These are phyloP conservation scores for Wilhelminamyces savonicus DNA, from an alignment of 805 yeast genomes.

Conservation along the genomic window DNA sequence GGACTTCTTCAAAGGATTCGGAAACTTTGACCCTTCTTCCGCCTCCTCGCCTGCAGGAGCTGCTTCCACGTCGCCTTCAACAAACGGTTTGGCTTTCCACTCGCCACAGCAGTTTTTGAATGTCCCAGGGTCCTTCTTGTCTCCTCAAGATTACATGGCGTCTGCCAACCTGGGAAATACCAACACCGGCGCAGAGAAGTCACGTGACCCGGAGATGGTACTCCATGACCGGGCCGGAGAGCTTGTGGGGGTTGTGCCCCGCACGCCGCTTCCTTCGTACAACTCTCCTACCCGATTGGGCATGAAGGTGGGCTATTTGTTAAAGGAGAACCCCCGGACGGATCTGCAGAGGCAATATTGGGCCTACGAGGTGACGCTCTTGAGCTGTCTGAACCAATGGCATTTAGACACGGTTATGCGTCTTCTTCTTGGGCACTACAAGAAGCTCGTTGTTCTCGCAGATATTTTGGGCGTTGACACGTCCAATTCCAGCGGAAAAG, in stretches of 20 bases:
- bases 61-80: conserved; percentile 18
- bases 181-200: no score
- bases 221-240: conserved; percentile 47
- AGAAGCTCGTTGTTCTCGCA: conserved; percentile 44
- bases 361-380: conserved; percentile 56
- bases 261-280: conserved; percentile 57
- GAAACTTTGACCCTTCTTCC: conserved; percentile 4
- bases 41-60: conserved; percentile 18
- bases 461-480: conserved; percentile 26
- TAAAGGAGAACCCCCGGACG: conserved; percentile 25
- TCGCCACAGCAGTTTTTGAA: conserved; percentile 33
- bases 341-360: conserved; percentile 9
- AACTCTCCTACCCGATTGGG: conserved; percentile 68
- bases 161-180: neutral
- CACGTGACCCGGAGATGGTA: conserved; percentile 14
- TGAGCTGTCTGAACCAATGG: conserved; percentile 70
- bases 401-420: conserved; percentile 49
- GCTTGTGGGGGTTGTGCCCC: conserved; percentile 53
- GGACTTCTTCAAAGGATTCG: conserved; percentile 14
- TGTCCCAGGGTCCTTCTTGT: conserved; percentile 25
- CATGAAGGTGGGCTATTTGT: conserved; percentile 61
- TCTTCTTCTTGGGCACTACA: conserved; percentile 52
- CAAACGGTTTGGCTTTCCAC: conserved; percentile 21
- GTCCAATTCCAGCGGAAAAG: conserved; percentile 1
- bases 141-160: conserved; percentile 18